Base-by-base conservation (phyloP, 345 rosid species). In the Pistacia atlantica region DNA sequence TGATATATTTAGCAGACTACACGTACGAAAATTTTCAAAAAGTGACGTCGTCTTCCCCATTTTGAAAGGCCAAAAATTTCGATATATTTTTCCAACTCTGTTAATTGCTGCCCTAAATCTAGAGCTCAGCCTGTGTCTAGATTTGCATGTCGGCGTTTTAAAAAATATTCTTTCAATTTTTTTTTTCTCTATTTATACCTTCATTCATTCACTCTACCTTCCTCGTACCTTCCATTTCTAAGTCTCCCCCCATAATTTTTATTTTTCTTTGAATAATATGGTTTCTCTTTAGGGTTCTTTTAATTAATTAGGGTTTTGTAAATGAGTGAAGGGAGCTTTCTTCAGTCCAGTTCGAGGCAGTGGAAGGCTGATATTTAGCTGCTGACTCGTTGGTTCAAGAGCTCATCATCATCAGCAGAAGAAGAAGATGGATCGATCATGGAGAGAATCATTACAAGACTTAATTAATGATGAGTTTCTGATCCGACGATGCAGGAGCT, bases 401-500 rank as follows among this genome's bases (percentile, higher is more conserved):
- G 67, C 83, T 77, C 85, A 81, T 79, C 85, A 61, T 69, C 42
- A 4, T 38, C 46, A 42, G 6, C 46, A 42, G 46, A 42, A 42
- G 46, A 42, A 42, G 46, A 42, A 42, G 46, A 42, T 5, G 46
- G 33, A 31, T 31, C 33, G 33, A 31, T 31, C 33, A 31, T 31
- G 33, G 33, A 31, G 33, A 31, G 33, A 1, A 31, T 31, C 3
- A 31, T 31, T 31, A 31, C 3, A 31, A 31, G 33, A 31, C 2
- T 42, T 8, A 42, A 42, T 42, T 42, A 51, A 13, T 35, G 84
- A 77, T 86, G 82, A 63, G 83, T 75, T 83, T 72, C 58, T 83
- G 85, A 81, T 69, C 80, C 83, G 80, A 79, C 85, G 89, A 83
- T 62, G 85, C 85, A 72, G 89, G 85, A 81, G 89, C 89, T 86